These are phyloP conservation scores for Cystobasidium onofrii DNA, from an alignment of 768 basidiomycete genomes.

Conservation along the genomic window DNA sequence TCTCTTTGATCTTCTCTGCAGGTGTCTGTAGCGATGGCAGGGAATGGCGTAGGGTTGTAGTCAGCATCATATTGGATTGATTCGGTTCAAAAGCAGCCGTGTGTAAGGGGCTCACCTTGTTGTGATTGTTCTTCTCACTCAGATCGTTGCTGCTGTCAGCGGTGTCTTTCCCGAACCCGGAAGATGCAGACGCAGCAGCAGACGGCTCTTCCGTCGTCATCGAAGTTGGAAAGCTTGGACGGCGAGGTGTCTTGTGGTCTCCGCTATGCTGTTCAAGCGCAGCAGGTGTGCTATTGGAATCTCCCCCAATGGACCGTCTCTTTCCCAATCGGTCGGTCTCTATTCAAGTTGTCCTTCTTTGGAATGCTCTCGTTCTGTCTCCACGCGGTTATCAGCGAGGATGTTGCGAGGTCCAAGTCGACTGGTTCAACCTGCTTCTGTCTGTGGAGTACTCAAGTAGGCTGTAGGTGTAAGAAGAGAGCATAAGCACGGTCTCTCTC, in stretches of 20 bases:
- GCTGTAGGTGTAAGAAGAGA: no score
- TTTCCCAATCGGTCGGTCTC: neutral
- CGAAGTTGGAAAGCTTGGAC: no score
- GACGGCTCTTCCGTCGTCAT: neutral
- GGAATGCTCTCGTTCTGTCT: no score
- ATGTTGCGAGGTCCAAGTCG: no score
- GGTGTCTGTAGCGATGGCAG: slow-evolving; percentile 10
- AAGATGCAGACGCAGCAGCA: neutral
- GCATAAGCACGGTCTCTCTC: neutral
- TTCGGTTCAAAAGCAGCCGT: neutral
- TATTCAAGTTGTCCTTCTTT: neutral
- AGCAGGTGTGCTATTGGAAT: no score
- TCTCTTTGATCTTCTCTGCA: slow-evolving; percentile 29
- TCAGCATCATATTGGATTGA: neutral
- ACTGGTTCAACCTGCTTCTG: no score
- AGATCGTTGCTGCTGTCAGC: neutral
- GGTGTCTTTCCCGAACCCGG: neutral
- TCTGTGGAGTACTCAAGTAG: no score
- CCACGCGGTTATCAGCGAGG: neutral
- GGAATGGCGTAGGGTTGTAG: neutral
- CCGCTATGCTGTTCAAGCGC: no score
- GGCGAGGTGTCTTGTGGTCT: no score
- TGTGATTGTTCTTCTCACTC: neutral
- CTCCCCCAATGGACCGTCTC: no score
- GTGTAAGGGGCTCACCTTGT: neutral